Percentiles rank a stretch among this genome's conserved stretches.
phyloP scores from a whole-genome alignment of 495 filamentous ascomycete genomes.

The Penicillium canescens region DNA sequence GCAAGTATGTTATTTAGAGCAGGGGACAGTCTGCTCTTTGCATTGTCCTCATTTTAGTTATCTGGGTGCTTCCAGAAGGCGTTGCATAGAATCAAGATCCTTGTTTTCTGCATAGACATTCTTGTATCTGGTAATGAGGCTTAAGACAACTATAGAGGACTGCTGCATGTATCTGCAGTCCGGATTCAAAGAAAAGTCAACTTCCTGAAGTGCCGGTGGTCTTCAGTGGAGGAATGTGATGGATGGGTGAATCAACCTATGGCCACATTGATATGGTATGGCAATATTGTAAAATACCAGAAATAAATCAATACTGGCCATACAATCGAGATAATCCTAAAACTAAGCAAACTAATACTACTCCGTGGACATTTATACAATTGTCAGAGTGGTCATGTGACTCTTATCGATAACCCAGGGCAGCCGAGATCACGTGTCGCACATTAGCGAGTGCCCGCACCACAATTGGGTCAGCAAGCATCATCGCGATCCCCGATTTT shows the following conservation, averaged over 20 bases:
- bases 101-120: not conserved
- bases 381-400: not conserved
- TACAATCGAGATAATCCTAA: too few relatives aligned
- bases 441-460: conserved; percentile 52
- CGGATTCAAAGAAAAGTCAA: not conserved
- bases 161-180: not conserved
- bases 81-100: conserved; percentile 21
- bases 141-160: not conserved
- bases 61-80: conserved; percentile 12
- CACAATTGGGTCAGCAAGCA: conserved; percentile 46
- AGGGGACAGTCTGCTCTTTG: conserved; percentile 5
- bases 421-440: conserved; percentile 44
- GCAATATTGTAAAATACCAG: too few relatives aligned
- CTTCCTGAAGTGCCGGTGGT: not conserved
- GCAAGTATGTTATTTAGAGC: conserved; percentile 11
- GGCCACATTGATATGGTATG: too few relatives aligned
- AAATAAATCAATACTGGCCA: too few relatives aligned
- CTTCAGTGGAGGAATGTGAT: not conserved
- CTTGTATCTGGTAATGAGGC: not conserved
- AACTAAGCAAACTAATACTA: too few relatives aligned
- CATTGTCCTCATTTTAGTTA: not conserved
- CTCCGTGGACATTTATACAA: too few relatives aligned
- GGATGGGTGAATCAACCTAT: too few relatives aligned
- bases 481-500: conserved; percentile 45
- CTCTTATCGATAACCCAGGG: conserved; percentile 29